These are phyloP conservation scores for Fusarium succisae DNA, from an alignment of 2,329 filamentous ascomycete species.

Conservation along the genomic window DNA sequence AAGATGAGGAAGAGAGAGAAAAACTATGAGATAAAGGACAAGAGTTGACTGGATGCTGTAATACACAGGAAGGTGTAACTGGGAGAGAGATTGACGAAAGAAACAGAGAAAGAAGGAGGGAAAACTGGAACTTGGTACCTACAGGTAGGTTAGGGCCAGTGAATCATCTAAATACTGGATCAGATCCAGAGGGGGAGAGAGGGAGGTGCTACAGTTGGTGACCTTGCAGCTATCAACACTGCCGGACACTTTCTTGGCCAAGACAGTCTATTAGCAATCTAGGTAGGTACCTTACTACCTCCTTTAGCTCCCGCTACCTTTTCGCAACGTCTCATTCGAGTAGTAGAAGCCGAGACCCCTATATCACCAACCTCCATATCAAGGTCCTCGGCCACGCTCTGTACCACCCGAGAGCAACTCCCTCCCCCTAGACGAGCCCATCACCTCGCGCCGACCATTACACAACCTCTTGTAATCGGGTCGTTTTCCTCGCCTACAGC, in stretches of 20 bases:
- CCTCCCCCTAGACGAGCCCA: slow-evolving; percentile 21
- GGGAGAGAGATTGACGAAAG: background rate
- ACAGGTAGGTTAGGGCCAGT: background rate
- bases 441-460: slow-evolving; percentile 2
- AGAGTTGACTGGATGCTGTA: background rate
- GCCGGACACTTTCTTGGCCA: slow-evolving; percentile 16
- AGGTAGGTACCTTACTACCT: too few relatives aligned
- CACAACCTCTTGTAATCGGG: slow-evolving; percentile 17
- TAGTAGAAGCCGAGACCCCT: slow-evolving; percentile 6
- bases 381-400: background rate
- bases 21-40: background rate
- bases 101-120: background rate
- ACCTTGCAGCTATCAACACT: background rate
- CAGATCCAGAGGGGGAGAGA: background rate
- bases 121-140: background rate
- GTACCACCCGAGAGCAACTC: slow-evolving; percentile 3
- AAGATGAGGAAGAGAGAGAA: background rate
- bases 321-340: slow-evolving; percentile 19
- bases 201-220: background rate
- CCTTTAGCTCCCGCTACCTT: background rate
- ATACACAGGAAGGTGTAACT: background rate
- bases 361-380: background rate
- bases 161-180: slow-evolving; percentile 3
- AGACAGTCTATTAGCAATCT: background rate
- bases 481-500: slow-evolving; percentile 17